Evolutionary conservation across 257 asterid species (phyloP).

Genomic region (Coffea canephora): DNA sequence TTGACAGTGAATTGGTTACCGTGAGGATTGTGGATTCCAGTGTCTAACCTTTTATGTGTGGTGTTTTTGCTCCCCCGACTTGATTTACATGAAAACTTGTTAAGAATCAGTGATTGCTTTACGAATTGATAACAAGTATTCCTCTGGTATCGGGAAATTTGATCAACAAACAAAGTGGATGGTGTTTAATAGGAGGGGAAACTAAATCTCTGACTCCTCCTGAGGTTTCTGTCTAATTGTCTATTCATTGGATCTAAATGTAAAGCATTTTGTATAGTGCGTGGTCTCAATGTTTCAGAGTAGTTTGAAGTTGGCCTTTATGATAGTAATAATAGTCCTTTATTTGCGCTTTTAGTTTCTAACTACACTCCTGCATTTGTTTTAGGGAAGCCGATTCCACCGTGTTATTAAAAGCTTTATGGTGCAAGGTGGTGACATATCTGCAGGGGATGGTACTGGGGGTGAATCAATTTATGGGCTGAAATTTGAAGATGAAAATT

Average conservation of each 20-base stretch:
- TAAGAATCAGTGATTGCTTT: neutral
- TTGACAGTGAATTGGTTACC: neutral
- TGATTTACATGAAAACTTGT: neutral
- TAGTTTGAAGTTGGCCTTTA: neutral
- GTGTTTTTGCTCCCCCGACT: neutral
- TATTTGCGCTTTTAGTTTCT: neutral
- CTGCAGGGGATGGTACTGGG: constrained; percentile 93
- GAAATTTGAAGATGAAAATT: constrained; percentile 87
- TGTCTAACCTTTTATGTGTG: neutral
- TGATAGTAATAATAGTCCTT: neutral
- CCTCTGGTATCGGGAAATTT: no score
- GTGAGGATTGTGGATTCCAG: neutral
- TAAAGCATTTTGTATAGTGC: neutral
- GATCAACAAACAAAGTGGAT: neutral
- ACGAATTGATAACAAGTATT: neutral
- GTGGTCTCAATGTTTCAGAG: no score
- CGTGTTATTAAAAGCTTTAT: constrained; percentile 89
- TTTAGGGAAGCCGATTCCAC: constrained; percentile 75
- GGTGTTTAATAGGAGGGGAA: neutral
- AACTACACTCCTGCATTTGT: constrained; percentile 13
- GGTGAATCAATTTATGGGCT: constrained; percentile 92
- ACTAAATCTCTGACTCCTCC: neutral
- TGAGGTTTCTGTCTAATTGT: neutral
- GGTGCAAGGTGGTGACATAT: constrained; percentile 95
- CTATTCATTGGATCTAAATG: neutral